These are phyloP conservation scores for Didymella keratinophila DNA, from an alignment of 2,329 filamentous ascomycete genomes.

Conservation along the genomic window DNA sequence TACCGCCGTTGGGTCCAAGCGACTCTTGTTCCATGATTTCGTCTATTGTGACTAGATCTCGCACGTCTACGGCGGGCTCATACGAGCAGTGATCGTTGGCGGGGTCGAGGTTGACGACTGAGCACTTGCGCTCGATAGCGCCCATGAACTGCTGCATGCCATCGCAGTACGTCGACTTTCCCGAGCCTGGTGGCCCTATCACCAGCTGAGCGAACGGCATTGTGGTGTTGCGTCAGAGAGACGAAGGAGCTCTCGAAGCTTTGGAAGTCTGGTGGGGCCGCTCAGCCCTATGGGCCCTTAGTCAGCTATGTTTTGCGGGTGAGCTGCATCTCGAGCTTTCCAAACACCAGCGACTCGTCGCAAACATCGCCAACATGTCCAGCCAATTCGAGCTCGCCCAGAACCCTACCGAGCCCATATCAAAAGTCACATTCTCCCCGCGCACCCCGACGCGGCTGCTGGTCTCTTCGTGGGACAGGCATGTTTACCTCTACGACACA, in stretches of 20 bases:
- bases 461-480: conserved; percentile 94
- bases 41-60: conserved; percentile 86
- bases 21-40: conserved; percentile 93
- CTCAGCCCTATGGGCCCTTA: conserved; percentile 12
- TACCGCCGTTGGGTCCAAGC: conserved; percentile 89
- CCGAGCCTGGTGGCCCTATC: conserved; percentile 91
- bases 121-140: conserved; percentile 93
- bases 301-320: conserved; percentile 18
- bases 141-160: conserved; percentile 99
- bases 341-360: conserved; percentile 10
- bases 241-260: conserved; percentile 2
- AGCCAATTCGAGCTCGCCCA: conserved; percentile 81
- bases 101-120: conserved; percentile 94
- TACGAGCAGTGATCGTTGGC: conserved; percentile 95
- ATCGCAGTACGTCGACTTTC: conserved; percentile 98
- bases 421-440: conserved; percentile 84
- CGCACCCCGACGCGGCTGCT: conserved; percentile 76
- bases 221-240: conserved; percentile 13
- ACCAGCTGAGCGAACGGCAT: conserved; percentile 79
- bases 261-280: conserved; percentile 11
- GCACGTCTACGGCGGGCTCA: conserved; percentile 87
- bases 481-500: conserved; percentile 88
- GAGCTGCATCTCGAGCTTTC: conserved; percentile 30
- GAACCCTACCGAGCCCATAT: conserved; percentile 86
- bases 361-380: conserved; percentile 37